A percentile compares a stretch with the other conserved stretches of the same genome.
These are phyloP conservation scores for Parastagonospora nodorum DNA, from an alignment of 2,329 filamentous ascomycete species.

Conservation along the genomic window DNA sequence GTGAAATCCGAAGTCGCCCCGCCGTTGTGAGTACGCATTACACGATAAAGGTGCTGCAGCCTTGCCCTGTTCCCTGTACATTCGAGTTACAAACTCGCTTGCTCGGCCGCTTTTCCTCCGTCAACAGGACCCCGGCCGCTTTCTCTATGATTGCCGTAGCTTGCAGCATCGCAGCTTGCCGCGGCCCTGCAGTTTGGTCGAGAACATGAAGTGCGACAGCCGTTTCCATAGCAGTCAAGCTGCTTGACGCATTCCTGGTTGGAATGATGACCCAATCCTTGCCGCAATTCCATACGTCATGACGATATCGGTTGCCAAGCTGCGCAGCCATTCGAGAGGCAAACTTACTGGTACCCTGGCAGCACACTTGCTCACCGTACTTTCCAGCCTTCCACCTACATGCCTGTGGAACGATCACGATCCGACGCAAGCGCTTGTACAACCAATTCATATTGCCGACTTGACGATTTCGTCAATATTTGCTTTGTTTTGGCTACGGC, in stretches of 20 bases:
- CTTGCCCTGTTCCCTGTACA: slow-evolving; percentile 15
- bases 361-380: slow-evolving; percentile 21
- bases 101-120: slow-evolving; percentile 7
- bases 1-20: slow-evolving; percentile 11
- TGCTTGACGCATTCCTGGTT: slow-evolving; percentile 10
- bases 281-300: slow-evolving; percentile 17
- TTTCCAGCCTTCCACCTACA: slow-evolving; percentile 9
- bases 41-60: slow-evolving; percentile 17
- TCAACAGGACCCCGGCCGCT: not conserved
- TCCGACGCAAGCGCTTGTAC: slow-evolving; percentile 2
- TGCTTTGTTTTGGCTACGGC: not conserved
- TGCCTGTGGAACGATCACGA: slow-evolving; percentile 4
- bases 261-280: slow-evolving; percentile 8
- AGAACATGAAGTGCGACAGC: not conserved
- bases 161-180: slow-evolving; percentile 4
- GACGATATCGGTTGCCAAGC: slow-evolving; percentile 16
- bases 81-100: slow-evolving; percentile 16
- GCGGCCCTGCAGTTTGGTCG: not conserved
- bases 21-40: slow-evolving; percentile 10
- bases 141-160: slow-evolving; percentile 2
- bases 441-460: not conserved
- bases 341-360: slow-evolving; percentile 13
- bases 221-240: slow-evolving; percentile 5
- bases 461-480: not conserved
- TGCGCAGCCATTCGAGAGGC: slow-evolving; percentile 12